Conservation (phyloP, 2,329 filamentous ascomycete genomes). For the Xylaria hypoxylon region DNA sequence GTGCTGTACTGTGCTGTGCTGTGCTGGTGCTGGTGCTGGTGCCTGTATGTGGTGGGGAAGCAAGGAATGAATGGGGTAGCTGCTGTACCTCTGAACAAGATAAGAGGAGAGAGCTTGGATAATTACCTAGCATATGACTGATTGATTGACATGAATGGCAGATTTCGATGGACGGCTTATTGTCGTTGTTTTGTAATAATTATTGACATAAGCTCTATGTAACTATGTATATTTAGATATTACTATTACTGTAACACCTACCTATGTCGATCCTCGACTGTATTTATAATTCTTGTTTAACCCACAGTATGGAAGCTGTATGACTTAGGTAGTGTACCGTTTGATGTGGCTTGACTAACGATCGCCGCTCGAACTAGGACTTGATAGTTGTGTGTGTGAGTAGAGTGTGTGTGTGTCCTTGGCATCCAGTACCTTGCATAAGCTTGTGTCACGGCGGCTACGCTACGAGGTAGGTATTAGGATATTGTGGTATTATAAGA, state of each 20-base stretch:
- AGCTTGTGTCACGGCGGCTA: not conserved
- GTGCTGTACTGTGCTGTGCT: not conserved
- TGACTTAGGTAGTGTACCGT: not conserved
- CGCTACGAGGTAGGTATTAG: not conserved
- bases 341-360: not conserved
- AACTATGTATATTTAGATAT: not conserved
- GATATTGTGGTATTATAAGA: not conserved
- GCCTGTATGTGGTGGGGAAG: slow-evolving; percentile 22
- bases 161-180: too few relatives aligned
- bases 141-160: too few relatives aligned
- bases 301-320: not conserved
- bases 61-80: slow-evolving; percentile 10
- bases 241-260: not conserved
- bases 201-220: not conserved
- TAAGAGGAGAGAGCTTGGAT: not conserved
- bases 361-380: not conserved
- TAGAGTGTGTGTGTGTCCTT: not conserved
- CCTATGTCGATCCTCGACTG: slow-evolving; percentile 4
- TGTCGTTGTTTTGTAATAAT: too few relatives aligned
- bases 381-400: not conserved
- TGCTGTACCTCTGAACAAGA: not conserved
- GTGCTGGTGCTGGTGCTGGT: slow-evolving; percentile 23
- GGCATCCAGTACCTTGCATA: slow-evolving; percentile 27
- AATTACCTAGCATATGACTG: too few relatives aligned
- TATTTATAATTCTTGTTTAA: slow-evolving; percentile 9